Conservation (phyloP, 2,329 filamentous ascomycete species). For the Pyricularia grisea region DNA sequence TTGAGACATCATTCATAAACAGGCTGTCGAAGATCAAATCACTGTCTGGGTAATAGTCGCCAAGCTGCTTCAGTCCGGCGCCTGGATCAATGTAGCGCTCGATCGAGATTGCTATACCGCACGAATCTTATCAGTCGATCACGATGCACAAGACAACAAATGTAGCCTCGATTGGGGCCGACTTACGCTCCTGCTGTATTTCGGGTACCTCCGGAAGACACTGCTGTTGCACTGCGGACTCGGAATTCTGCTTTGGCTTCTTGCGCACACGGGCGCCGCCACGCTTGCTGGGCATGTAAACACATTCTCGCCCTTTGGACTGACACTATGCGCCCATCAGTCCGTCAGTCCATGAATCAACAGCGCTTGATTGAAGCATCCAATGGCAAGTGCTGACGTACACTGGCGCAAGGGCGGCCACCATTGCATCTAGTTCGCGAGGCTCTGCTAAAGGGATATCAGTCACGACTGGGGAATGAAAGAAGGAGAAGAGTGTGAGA, state of each 20-base stretch:
- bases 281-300: conserved; percentile 32
- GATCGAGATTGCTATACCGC: conserved; percentile 20
- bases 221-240: conserved; percentile 11
- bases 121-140: neutral
- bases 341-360: neutral
- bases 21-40: conserved; percentile 37
- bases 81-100: conserved; percentile 35
- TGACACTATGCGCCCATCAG: conserved; percentile 22
- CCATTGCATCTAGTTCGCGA: conserved; percentile 15
- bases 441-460: conserved; percentile 10
- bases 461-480: neutral
- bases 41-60: conserved; percentile 34
- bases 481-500: neutral
- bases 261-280: conserved; percentile 33
- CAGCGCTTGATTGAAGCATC: neutral
- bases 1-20: conserved; percentile 19
- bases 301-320: conserved; percentile 28
- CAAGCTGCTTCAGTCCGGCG: conserved; percentile 35
- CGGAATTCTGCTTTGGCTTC: conserved; percentile 22
- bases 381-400: conserved; percentile 2
- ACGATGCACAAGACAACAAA: neutral
- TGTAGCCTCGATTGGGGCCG: neutral
- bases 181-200: conserved; percentile 21
- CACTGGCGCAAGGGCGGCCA: conserved; percentile 11
- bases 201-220: conserved; percentile 19